These are phyloP conservation scores for Myxozyma geophila DNA, from an alignment of 805 yeast species.

Conservation along the genomic window DNA sequence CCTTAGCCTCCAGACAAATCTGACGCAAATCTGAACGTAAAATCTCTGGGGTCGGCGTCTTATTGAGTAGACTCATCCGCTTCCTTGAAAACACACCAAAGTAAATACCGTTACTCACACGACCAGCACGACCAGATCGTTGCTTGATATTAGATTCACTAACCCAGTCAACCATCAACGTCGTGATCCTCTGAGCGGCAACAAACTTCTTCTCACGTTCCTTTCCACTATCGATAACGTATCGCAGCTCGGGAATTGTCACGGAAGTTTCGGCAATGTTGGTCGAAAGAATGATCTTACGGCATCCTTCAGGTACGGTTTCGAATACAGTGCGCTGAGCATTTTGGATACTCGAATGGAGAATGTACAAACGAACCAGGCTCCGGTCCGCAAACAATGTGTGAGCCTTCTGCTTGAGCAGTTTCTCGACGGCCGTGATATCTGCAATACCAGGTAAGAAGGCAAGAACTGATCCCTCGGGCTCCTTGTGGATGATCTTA, in stretches of 20 bases:
- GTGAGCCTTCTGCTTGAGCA: neutral
- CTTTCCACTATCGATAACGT: conserved; percentile 79
- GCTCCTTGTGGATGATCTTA: conserved; percentile 10
- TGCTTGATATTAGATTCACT: conserved; percentile 82
- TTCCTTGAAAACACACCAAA: conserved; percentile 62
- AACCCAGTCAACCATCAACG: conserved; percentile 72
- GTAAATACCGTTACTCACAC: conserved; percentile 75
- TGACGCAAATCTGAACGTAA: conserved; percentile 35
- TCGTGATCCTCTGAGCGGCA: conserved; percentile 73
- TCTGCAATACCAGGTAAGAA: conserved; percentile 39
- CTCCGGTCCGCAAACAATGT: neutral
- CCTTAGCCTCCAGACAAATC: conserved; percentile 30
- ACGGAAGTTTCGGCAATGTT: conserved; percentile 89
- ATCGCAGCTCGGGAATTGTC: conserved; percentile 78
- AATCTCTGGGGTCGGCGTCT: conserved; percentile 32
- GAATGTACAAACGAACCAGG: conserved; percentile 21
- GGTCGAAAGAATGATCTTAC: conserved; percentile 82
- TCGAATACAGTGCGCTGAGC: conserved; percentile 68
- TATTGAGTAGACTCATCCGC: conserved; percentile 2
- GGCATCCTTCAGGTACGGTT: conserved; percentile 50
- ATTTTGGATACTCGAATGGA: conserved; percentile 42
- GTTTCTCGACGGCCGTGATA: conserved; percentile 18
- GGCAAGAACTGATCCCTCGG: conserved; percentile 36
- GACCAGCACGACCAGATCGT: conserved; percentile 82
- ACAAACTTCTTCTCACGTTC: conserved; percentile 77